Conservation (phyloP, 1,139 yeast species). For the Eremothecium gossypii region DNA sequence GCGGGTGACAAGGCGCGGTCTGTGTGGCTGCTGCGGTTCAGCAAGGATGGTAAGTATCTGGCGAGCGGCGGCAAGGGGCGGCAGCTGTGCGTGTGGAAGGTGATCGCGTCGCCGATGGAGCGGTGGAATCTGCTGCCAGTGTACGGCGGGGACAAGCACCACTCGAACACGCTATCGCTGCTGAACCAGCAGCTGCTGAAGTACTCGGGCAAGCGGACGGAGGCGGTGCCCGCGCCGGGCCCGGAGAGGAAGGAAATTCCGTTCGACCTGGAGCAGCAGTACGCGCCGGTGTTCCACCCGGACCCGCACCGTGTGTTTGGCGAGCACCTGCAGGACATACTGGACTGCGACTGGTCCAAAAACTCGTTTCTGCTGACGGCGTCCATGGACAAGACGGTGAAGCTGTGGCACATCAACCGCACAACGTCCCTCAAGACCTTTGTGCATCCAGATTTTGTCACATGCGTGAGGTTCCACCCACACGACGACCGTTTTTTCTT, state of each 20-base stretch:
- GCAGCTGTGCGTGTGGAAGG: constrained; percentile 66
- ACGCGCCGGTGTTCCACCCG: constrained; percentile 78
- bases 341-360: constrained; percentile 80
- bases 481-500: constrained; percentile 79
- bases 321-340: constrained; percentile 64
- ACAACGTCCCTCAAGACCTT: constrained; percentile 55
- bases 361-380: constrained; percentile 74
- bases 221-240: constrained; percentile 4
- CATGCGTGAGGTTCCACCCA: constrained; percentile 76
- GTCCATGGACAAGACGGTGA: constrained; percentile 78
- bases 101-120: constrained; percentile 59
- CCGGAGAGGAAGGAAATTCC: constrained; percentile 5
- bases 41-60: constrained; percentile 68
- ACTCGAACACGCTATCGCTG: constrained; percentile 7
- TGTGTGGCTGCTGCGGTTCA: constrained; percentile 64
- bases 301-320: constrained; percentile 49
- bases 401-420: constrained; percentile 77
- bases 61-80: constrained; percentile 81
- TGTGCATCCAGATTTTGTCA: constrained; percentile 70
- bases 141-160: constrained; percentile 4
- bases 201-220: constrained; percentile 1
- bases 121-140: constrained; percentile 36
- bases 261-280: constrained; percentile 13
- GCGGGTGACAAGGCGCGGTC: constrained; percentile 32
- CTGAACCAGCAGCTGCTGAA: constrained; percentile 5